Base-by-base conservation (phyloP, 371 early-diverging fungal genomes). In the Mortierella sp. region DNA sequence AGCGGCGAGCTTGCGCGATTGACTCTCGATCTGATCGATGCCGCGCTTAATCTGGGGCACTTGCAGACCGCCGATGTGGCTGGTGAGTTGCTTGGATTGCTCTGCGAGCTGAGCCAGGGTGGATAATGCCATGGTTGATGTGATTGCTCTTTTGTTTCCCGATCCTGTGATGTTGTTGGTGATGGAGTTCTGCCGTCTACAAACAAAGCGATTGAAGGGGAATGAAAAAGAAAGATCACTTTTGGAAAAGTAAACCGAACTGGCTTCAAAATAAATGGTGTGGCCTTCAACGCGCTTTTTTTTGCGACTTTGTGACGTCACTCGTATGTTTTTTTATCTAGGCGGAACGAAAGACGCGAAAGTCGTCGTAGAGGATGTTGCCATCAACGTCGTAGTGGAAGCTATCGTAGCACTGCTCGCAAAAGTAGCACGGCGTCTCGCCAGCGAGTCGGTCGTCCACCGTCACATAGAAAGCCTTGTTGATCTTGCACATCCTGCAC, bases 381-480 rank as follows among this genome's bases (percentile, higher is more conserved):
- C 90, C 91, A n/a, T 92, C 81, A n/a, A 63, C 76, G 74, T 92
- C 91, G 78, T 91, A 94, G 84, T 96, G 97, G 87, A 96, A 96
- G 8, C 88, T 89, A 35, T 89, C 80, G 75, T 92, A 96, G 88
- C 97, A 96, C 41, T 87, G 87, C 74, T 92, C 90, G 78, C 97
- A 96, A 88, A 95, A 96, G 82, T 92, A 94, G 72, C 93, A 93
- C 1, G 96, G 96, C n/a, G 93, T 92, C 75, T 91, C 90, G 12
- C 95, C 95, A 74, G 93, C 91, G 54, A 93, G 87, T 60, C 93
- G 88, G 87, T 96, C 96, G 75, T 94, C 91, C 29, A 90, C 77
- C 18, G 96, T 95, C 18, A 95, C 90, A 73, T 88, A 93, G 89
- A 88, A 89, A 8, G 96, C 94, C 12, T 94, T 93, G 77, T 90